Base-by-base conservation (phyloP, 2,329 filamentous ascomycete genomes). In the Clonostachys rhizophaga region DNA sequence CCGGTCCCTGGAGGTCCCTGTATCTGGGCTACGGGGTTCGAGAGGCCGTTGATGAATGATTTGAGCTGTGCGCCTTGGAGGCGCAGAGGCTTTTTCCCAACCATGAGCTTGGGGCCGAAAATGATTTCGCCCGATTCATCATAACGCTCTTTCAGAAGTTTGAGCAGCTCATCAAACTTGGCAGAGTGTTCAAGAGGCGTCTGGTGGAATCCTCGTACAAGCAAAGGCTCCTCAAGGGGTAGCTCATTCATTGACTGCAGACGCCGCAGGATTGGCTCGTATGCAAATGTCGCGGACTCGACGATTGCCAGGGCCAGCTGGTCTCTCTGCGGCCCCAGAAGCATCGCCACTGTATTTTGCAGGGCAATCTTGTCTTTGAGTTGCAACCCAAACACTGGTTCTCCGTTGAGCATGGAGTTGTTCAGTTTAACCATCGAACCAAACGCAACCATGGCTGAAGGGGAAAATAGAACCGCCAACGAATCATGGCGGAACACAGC, bases 211-310 rank as follows among this genome's bases (percentile, higher is more conserved):
- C 24, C 24, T 30, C 24, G 24, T 3, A 30, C 50, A 5, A 87
- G 61, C 0, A 87, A 55, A 34, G 78, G 67, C 2, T 77, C 59
- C 4, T 76, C 66, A 0, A 90, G 64, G 0, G 84, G 77, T 0
- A 88, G 46, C 3, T 81, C 72, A 0, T 58, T 65, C 20, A 81
- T 79, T 0, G 68, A 62, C 56, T 87, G 75, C 2, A 90, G 65
- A 2, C 78, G 72, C 43, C 74, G 62, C 5, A 90, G 59, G 2
- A 90, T 72, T 0, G 86, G 86, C 46, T 88, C 81, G 47, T 83
- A 88, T 0, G 85, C 81, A 57, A 89, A 90, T 0, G 84, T 72
- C 0, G 85, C 71, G 0, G 85, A 84, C 40, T 87, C 76, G 0
- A 89, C 76, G 3, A 83, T 42, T 0, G 60, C 52, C 0, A 57